A percentile compares a stretch with the other conserved stretches of the same genome.
Conservation (phyloP, 768 basidiomycete species). For the Rhodotorula diobovata region DNA sequence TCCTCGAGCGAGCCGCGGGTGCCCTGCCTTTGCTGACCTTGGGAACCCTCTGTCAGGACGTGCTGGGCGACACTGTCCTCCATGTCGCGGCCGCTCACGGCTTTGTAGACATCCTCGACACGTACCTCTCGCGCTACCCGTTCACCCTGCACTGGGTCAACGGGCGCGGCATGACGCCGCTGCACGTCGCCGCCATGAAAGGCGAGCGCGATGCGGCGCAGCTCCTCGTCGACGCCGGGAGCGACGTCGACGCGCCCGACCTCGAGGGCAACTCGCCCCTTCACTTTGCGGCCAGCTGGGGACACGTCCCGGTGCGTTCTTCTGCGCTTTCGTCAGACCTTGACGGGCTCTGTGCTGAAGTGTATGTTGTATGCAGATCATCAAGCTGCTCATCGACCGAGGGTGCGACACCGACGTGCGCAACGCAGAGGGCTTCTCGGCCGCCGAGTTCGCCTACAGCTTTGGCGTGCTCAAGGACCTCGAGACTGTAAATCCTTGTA, state of each 20-base stretch:
- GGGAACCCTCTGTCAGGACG: conserved; percentile 25
- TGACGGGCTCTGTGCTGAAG: background rate
- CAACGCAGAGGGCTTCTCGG: conserved; percentile 42
- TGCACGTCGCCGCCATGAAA: conserved; percentile 40
- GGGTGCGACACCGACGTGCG: conserved; percentile 31
- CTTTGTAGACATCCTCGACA: conserved; percentile 8
- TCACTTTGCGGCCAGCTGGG: conserved; percentile 37
- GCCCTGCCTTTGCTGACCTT: no score
- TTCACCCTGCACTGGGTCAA: conserved; percentile 41
- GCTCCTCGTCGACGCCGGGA: conserved; percentile 40
- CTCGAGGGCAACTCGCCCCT: conserved; percentile 40
- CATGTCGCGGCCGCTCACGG: conserved; percentile 38
- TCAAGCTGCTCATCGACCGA: conserved; percentile 37
- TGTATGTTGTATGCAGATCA: conserved; percentile 3
- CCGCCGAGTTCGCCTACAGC: conserved; percentile 38
- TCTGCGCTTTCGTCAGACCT: no score
- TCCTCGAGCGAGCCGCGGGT: background rate
- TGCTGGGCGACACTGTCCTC: conserved; percentile 35
- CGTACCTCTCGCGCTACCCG: conserved; percentile 25
- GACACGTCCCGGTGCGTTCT: background rate
- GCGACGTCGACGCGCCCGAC: conserved; percentile 41
- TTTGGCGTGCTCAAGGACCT: conserved; percentile 11
- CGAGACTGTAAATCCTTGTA: background rate
- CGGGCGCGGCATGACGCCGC: conserved; percentile 34
- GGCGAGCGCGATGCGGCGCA: conserved; percentile 34